Evolutionary conservation across 2,329 filamentous ascomycete species (phyloP).

Genomic region (Gaeumannomyces sp.): DNA sequence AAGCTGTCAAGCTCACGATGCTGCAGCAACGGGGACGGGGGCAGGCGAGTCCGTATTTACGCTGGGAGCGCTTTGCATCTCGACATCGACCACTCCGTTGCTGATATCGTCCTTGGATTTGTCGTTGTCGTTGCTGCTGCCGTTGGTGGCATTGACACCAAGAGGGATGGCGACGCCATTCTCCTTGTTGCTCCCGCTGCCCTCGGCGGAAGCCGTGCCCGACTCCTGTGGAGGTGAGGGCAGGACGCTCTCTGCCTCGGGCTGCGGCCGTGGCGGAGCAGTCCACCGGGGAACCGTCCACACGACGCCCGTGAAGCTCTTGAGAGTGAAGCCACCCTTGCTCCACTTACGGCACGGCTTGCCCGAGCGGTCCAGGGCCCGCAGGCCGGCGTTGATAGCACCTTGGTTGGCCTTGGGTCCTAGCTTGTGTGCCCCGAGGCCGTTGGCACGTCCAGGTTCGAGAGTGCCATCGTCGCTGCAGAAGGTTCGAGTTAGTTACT

Average conservation of each 20-base stretch:
- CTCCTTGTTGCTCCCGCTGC: conserved; percentile 52
- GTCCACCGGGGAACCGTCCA: conserved; percentile 84
- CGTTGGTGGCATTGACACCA: neutral
- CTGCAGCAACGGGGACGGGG: conserved; percentile 40
- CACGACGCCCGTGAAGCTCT: conserved; percentile 82
- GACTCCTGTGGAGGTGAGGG: conserved; percentile 37
- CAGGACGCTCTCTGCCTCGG: conserved; percentile 27
- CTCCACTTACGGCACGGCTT: conserved; percentile 90
- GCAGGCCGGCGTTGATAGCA: conserved; percentile 92
- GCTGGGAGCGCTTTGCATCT: conserved; percentile 47
- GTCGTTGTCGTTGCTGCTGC: conserved; percentile 46
- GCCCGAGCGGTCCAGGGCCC: conserved; percentile 86
- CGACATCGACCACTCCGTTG: conserved; percentile 37
- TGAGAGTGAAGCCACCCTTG: conserved; percentile 74
- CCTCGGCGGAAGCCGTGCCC: conserved; percentile 32
- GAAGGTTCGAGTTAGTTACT: neutral
- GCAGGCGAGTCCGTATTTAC: conserved; percentile 46
- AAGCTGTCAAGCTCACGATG: neutral
- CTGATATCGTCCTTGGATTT: conserved; percentile 37
- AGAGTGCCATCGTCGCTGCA: conserved; percentile 56
- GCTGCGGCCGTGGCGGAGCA: conserved; percentile 55
- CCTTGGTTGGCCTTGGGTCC: conserved; percentile 95
- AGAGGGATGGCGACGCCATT: conserved; percentile 26
- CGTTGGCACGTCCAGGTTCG: conserved; percentile 35
- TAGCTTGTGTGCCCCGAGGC: conserved; percentile 63